Percentiles rank a stretch among this genome's conserved stretches.
phyloP scores from a whole-genome alignment of 305 asterid species.

The Caryopteris hybrid region DNA sequence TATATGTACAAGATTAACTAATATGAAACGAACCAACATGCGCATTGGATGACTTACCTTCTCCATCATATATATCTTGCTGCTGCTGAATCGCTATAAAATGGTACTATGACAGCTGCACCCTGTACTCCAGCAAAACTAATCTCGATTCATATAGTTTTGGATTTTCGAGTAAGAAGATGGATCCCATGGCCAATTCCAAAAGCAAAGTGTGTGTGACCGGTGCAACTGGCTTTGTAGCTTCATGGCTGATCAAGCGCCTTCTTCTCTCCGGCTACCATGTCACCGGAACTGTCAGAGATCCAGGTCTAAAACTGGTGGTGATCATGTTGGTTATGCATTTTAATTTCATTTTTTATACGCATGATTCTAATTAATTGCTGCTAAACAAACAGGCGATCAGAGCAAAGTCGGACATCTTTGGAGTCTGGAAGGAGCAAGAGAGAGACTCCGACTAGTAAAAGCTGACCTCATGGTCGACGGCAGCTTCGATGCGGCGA shows the following conservation, averaged over 20 bases:
- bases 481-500: slow-evolving; percentile 54
- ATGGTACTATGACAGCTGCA: not conserved
- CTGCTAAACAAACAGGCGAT: slow-evolving; percentile 34
- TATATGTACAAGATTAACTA: too few species aligned
- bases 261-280: slow-evolving; percentile 68
- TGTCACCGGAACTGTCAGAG: slow-evolving; percentile 80
- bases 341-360: not conserved
- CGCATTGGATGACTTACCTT: slow-evolving; percentile 25
- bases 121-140: too few species aligned
- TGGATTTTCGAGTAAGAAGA: not conserved
- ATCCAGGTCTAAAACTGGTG: slow-evolving; percentile 46
- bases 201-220: slow-evolving; percentile 82
- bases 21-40: too few species aligned
- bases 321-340: not conserved
- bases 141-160: not conserved
- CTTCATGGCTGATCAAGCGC: slow-evolving; percentile 87
- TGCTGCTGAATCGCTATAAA: not conserved
- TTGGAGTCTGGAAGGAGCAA: slow-evolving; percentile 59
- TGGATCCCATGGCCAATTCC: not conserved
- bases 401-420: slow-evolving; percentile 67
- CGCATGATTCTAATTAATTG: not conserved
- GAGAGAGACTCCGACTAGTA: slow-evolving; percentile 41
- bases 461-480: slow-evolving; percentile 48
- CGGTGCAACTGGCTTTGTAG: slow-evolving; percentile 85
- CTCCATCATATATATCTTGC: not conserved